Conservation (phyloP, 1,284 basidiomycete species). For the Trametes sp. region DNA sequence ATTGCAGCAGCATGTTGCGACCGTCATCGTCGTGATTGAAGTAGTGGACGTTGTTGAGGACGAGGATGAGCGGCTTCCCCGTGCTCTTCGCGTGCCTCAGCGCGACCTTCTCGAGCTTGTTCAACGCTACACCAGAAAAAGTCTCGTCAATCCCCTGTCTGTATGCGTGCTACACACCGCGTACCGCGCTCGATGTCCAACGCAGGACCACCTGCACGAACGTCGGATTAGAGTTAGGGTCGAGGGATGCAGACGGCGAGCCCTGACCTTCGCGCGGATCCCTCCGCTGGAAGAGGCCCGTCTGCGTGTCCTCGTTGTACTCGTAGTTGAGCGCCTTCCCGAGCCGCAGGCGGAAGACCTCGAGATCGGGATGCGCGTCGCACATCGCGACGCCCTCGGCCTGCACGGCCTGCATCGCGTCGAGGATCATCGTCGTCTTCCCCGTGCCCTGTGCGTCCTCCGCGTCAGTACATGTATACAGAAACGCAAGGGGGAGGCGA, state of each 20-base stretch:
- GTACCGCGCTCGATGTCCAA: slow-evolving; percentile 85
- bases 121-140: slow-evolving; percentile 57
- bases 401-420: slow-evolving; percentile 76
- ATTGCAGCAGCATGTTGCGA: slow-evolving; percentile 76
- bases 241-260: background rate
- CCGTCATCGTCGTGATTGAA: slow-evolving; percentile 86
- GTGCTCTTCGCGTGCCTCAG: slow-evolving; percentile 63
- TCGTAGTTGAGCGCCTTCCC: slow-evolving; percentile 85
- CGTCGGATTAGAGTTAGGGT: background rate
- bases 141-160: background rate
- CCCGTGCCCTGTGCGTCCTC: slow-evolving; percentile 55
- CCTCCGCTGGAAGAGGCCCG: slow-evolving; percentile 78
- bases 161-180: slow-evolving; percentile 12
- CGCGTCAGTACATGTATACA: background rate
- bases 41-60: slow-evolving; percentile 82
- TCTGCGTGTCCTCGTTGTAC: slow-evolving; percentile 83
- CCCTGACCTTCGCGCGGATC: slow-evolving; percentile 79
- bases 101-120: slow-evolving; percentile 89
- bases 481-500: too few relatives aligned
- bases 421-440: slow-evolving; percentile 84
- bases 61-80: slow-evolving; percentile 76
- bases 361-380: slow-evolving; percentile 69
- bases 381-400: slow-evolving; percentile 71
- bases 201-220: slow-evolving; percentile 68
- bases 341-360: slow-evolving; percentile 82